Conservation (phyloP, 2,329 filamentous ascomycete genomes). For the Fusarium irregulare region DNA sequence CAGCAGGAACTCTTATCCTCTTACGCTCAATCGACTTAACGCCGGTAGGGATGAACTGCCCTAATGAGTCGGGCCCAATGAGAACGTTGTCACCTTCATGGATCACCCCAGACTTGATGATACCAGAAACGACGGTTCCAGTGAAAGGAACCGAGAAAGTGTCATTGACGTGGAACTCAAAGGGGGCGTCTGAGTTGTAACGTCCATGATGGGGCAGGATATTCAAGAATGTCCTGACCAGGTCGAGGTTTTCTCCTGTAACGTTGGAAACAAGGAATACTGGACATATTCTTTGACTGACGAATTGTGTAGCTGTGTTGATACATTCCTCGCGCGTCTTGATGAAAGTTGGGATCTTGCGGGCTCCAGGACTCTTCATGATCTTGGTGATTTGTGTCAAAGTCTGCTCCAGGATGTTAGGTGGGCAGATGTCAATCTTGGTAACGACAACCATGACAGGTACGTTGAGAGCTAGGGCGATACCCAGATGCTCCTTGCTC, state of each 20-base stretch:
- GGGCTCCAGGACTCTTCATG: conserved; percentile 89
- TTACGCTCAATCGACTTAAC: conserved; percentile 96
- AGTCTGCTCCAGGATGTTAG: conserved; percentile 93
- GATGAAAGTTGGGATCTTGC: conserved; percentile 97
- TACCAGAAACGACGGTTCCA: conserved; percentile 94
- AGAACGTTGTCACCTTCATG: conserved; percentile 91
- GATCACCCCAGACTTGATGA: conserved; percentile 87
- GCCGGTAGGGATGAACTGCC: conserved; percentile 87
- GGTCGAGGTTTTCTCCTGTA: conserved; percentile 88
- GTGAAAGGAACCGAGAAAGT: conserved; percentile 98
- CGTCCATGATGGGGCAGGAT: conserved; percentile 94
- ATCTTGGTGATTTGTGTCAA: conserved; percentile 92
- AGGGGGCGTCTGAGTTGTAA: conserved; percentile 87
- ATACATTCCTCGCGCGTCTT: conserved; percentile 91
- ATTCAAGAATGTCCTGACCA: conserved; percentile 93
- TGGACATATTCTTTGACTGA: conserved; percentile 93
- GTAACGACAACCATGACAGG: conserved; percentile 98
- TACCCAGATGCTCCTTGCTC: conserved; percentile 97
- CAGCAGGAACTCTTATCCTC: conserved; percentile 86
- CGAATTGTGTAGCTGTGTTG: conserved; percentile 94
- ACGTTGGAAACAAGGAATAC: conserved; percentile 99
- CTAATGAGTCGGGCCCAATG: conserved; percentile 89
- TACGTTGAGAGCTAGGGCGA: conserved; percentile 93
- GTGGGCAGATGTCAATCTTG: conserved; percentile 98
- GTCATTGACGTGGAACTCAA: conserved; percentile 96